Evolutionary conservation across 495 filamentous ascomycete genomes (phyloP).

Genomic region (Aspergillus leporis): DNA sequence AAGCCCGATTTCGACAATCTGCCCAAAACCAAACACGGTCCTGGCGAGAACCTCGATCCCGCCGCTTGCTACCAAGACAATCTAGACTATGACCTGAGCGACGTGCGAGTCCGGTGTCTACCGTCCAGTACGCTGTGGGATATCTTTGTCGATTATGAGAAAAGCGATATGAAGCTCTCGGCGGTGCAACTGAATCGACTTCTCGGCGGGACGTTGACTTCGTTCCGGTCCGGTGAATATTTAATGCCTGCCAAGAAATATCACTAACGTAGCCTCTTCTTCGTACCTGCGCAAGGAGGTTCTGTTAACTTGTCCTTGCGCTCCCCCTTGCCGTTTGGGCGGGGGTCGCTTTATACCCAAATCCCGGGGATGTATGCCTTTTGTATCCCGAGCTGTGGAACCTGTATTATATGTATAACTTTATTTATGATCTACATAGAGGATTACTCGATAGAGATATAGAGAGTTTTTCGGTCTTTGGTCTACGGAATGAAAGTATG

Average conservation of each 20-base stretch:
- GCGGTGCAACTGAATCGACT: slow-evolving; percentile 28
- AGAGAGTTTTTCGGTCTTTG: not conserved
- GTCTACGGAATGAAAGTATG: not conserved
- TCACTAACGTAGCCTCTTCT: not conserved
- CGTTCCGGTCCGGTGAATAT: slow-evolving; percentile 23
- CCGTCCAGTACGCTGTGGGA: slow-evolving; percentile 29
- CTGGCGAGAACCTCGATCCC: slow-evolving; percentile 16
- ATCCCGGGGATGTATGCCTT: not conserved
- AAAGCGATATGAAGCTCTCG: slow-evolving; percentile 16
- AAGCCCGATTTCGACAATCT: slow-evolving; percentile 30
- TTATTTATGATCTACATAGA: not conserved
- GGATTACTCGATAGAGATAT: not conserved
- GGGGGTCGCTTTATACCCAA: not conserved
- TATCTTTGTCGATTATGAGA: slow-evolving; percentile 34
- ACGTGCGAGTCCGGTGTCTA: slow-evolving; percentile 26
- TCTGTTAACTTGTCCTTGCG: not conserved
- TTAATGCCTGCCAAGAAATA: not conserved
- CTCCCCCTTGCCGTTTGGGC: not conserved
- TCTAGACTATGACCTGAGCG: slow-evolving; percentile 40
- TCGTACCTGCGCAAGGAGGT: not conserved
- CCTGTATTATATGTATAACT: not conserved
- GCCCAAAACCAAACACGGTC: slow-evolving; percentile 19
- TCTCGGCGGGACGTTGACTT: slow-evolving; percentile 39
- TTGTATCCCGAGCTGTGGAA: not conserved
- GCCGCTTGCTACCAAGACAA: slow-evolving; percentile 33